Evolutionary conservation across 305 asterid species (phyloP), one percentile per base, ranked within the genome.

Genomic region (Solanum aculeatissimum): DNA sequence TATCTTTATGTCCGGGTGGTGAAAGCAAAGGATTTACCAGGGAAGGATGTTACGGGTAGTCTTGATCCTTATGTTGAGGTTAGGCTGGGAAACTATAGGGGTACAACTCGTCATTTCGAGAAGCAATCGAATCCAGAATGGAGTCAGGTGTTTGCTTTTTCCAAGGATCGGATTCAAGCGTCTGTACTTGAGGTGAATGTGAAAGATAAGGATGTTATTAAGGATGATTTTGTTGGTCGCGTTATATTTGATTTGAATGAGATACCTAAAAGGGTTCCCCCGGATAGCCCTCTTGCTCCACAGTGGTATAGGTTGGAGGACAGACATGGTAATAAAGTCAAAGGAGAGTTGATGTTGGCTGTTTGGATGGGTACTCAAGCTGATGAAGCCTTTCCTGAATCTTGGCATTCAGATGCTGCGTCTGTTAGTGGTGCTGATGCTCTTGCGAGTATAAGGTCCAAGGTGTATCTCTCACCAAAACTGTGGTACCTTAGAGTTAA

Each of bases 281-380:
- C 95, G 0, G 97, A 94, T 74, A 93, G 95, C 89, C 97, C 97
- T 21, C 88, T 93, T 6, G 94, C 95, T 0, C 92, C 97, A 0
- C 94, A 92, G 45, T 93, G 97, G 95, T 91, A 92, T 84, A 86
- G 92, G 57, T 81, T 94, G 86, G 95, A 91, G 85, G 97, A 91
- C 11, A 83, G 91, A 83, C 80, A 82, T 13, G 88, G 92, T 8
- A 92, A 92, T 38, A 89, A 90, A 85, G 86, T 85, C 43, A 88
- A 83, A 82, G 98, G 97, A 8, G 95, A 94, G 84, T 68, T 93
- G 83, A 94, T 94, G 98, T 87, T 90, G 60, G 94, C 95, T 0
- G 93, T 94, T 29, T 94, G 95, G 98, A 92, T 93, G 94, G 97
- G 95, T n/a, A 90, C 92, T 6, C 97, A 92, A 85, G 94, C 93